Conservation (phyloP, 2,329 filamentous ascomycete genomes). For the Metarhizium robertsii region DNA sequence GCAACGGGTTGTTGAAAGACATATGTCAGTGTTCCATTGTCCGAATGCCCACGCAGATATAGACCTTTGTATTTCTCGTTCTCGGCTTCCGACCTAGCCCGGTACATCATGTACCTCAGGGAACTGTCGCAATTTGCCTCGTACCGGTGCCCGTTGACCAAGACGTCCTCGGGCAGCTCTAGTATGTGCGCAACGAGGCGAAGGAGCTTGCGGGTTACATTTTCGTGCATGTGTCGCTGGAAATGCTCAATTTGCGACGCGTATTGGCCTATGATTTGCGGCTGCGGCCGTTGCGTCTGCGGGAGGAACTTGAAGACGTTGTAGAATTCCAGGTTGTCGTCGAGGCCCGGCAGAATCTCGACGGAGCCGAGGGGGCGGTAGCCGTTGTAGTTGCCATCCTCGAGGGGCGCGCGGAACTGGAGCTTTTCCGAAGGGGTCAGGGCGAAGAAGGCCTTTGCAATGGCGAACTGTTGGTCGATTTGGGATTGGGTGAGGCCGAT, state of each 20-base stretch:
- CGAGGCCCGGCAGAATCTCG: conserved; percentile 22
- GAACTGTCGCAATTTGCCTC: conserved; percentile 44
- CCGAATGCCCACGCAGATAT: conserved; percentile 38
- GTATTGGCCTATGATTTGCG: conserved; percentile 22
- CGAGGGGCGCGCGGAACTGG: conserved; percentile 42
- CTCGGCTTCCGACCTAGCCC: conserved; percentile 33
- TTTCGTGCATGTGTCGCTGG: conserved; percentile 23
- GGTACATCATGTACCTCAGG: conserved; percentile 52
- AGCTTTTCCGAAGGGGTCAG: conserved; percentile 49
- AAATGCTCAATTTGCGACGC: conserved; percentile 23
- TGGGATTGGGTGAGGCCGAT: conserved; percentile 52
- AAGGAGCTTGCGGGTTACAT: conserved; percentile 23
- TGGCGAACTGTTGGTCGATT: conserved; percentile 51
- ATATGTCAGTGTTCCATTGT: conserved; percentile 45
- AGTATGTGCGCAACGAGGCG: conserved; percentile 37
- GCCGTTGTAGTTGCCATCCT: conserved; percentile 46
- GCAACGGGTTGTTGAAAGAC: conserved; percentile 49
- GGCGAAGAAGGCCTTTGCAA: conserved; percentile 49
- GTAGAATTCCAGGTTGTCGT: conserved; percentile 30
- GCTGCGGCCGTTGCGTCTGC: conserved; percentile 20
- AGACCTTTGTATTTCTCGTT: conserved; percentile 27
- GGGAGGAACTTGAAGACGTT: conserved; percentile 32
- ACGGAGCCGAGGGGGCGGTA: conserved; percentile 37
- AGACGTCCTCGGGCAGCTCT: conserved; percentile 45
- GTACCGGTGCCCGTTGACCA: conserved; percentile 44